These are phyloP conservation scores for Ilyonectria sp. DNA, from an alignment of 2,329 filamentous ascomycete species.

Conservation along the genomic window DNA sequence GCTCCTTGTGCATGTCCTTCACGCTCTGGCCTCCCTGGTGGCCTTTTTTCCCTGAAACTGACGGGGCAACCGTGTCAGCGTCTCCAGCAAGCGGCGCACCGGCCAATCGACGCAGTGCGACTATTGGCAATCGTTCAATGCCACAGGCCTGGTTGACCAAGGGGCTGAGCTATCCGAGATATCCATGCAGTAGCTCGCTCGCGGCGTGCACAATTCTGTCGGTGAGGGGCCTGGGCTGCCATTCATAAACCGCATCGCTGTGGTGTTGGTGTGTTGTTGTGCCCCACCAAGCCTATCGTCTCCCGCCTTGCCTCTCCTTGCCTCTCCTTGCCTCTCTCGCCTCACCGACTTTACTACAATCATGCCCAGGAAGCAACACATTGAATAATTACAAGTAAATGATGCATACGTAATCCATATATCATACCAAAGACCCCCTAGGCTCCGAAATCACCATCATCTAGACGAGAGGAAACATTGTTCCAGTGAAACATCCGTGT, in stretches of 20 bases:
- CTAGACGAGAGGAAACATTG: not conserved
- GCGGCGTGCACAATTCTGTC: constrained; percentile 33
- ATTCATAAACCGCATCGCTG: constrained; percentile 23
- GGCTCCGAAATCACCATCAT: not conserved
- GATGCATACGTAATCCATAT: not conserved
- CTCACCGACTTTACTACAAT: not conserved
- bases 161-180: constrained; percentile 24
- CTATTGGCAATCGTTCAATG: constrained; percentile 37
- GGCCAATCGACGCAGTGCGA: constrained; percentile 41
- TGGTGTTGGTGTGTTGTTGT: constrained; percentile 31
- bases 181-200: constrained; percentile 26
- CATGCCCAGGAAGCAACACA: not conserved
- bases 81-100: constrained; percentile 27
- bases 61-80: constrained; percentile 51
- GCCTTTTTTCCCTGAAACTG: constrained; percentile 49
- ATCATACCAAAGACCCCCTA: no score
- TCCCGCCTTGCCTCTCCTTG: not conserved
- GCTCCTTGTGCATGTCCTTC: constrained; percentile 44
- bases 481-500: not conserved
- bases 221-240: constrained; percentile 10
- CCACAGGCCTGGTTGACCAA: constrained; percentile 30
- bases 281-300: constrained; percentile 8
- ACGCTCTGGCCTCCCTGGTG: constrained; percentile 45
- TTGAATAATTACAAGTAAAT: not conserved
- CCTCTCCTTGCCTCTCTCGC: not conserved